A percentile compares a stretch with the other conserved stretches of the same genome.
Evolutionary conservation across 2,329 filamentous ascomycete genomes (phyloP).

Genomic region (Cadophora malorum): DNA sequence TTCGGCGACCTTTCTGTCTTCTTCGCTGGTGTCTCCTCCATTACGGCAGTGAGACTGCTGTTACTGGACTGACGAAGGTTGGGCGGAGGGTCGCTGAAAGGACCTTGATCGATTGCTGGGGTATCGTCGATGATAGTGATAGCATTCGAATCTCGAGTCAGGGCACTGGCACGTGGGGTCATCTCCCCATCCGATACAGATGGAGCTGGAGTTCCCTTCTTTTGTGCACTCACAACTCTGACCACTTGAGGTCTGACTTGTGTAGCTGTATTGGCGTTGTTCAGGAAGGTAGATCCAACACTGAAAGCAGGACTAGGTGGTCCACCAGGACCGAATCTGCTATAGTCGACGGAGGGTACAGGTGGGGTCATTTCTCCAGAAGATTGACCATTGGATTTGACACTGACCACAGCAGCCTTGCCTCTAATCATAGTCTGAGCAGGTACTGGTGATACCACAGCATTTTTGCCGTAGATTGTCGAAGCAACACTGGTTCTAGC

Average conservation of each 20-base stretch:
- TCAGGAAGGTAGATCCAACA: conserved; percentile 72
- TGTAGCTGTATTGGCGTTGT: conserved; percentile 64
- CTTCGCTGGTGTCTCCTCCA: conserved; percentile 56
- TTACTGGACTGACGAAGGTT: conserved; percentile 48
- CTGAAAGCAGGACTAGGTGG: conserved; percentile 67
- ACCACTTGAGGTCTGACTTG: conserved; percentile 65
- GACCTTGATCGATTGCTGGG: conserved; percentile 58
- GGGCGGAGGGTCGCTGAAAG: conserved; percentile 65
- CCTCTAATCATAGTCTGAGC: conserved; percentile 87
- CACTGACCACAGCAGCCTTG: conserved; percentile 91
- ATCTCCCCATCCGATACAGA: conserved; percentile 27
- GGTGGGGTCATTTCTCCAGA: conserved; percentile 67
- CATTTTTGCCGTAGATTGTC: conserved; percentile 92
- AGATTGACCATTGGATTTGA: conserved; percentile 72
- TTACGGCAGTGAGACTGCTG: conserved; percentile 60
- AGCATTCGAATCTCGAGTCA: conserved; percentile 51
- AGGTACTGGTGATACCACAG: conserved; percentile 77
- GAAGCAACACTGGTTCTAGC: conserved; percentile 82
- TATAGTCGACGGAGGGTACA: conserved; percentile 73
- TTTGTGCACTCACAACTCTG: conserved; percentile 59
- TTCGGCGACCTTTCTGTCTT: conserved; percentile 34
- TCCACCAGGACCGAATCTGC: conserved; percentile 57
- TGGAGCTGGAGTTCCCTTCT: conserved; percentile 48
- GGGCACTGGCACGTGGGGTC: conserved; percentile 31
- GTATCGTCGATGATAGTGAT: conserved; percentile 59